Evolutionary conservation across 257 asterid species (phyloP).

Genomic region (Plantago elongata): DNA sequence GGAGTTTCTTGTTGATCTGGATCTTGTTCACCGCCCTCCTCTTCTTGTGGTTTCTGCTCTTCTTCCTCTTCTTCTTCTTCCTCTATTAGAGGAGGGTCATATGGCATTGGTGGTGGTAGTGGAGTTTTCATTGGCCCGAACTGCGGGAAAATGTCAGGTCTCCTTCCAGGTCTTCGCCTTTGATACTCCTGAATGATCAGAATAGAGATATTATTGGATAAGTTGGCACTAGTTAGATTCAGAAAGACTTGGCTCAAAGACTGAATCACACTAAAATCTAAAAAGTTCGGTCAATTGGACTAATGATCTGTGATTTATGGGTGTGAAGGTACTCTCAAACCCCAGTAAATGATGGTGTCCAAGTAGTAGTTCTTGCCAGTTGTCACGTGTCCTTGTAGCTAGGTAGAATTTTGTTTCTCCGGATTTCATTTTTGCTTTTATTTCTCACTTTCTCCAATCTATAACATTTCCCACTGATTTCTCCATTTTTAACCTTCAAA

Average conservation of each 20-base stretch:
- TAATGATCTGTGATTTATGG: too few relatives aligned
- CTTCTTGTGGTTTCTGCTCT: slow-evolving; percentile 54
- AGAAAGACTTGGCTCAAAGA: background rate
- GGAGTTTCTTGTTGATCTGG: slow-evolving; percentile 36
- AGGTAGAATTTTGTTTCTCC: too few relatives aligned
- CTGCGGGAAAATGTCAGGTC: slow-evolving; percentile 78
- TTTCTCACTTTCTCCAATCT: too few relatives aligned
- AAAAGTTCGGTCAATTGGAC: too few relatives aligned
- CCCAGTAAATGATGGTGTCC: too few relatives aligned
- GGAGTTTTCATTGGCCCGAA: slow-evolving; percentile 96
- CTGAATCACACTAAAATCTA: too few relatives aligned
- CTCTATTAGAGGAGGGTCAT: slow-evolving; percentile 72
- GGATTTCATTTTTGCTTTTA: too few relatives aligned
- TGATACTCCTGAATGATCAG: slow-evolving; percentile 63
- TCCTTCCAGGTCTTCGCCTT: slow-evolving; percentile 65
- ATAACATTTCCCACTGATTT: too few relatives aligned
- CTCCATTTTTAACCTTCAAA: too few relatives aligned
- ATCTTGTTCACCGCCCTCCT: slow-evolving; percentile 50
- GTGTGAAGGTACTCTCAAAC: too few relatives aligned
- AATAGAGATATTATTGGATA: background rate
- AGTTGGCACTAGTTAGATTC: background rate
- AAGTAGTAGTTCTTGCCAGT: too few relatives aligned
- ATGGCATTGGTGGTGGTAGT: slow-evolving; percentile 70
- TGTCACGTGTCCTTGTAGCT: too few relatives aligned
- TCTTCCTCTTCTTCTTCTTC: slow-evolving; percentile 75